Evolutionary conservation across 257 asterid genomes (phyloP), one percentile per base, ranked within the genome.

Genomic region (Prunella vulgaris): DNA sequence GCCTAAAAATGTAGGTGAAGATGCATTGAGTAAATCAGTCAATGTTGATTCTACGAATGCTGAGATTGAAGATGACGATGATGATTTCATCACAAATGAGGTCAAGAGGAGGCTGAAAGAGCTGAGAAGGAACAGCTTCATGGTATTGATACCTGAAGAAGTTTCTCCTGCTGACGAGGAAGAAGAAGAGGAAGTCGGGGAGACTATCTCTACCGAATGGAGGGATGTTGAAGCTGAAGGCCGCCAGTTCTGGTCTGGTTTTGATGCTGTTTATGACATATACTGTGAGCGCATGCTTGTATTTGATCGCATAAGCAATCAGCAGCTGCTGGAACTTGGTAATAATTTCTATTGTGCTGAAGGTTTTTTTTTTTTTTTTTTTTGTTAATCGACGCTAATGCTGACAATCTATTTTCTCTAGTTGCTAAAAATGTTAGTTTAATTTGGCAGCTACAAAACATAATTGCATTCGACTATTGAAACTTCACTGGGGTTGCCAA

Each of bases 91-190:
- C 74, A 83, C 89, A 2, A 89, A 88, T 63, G 99, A 93, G 87
- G 96, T 93, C 64, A 91, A 91, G 77, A 85, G 95, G 88, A 93
- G 96, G 87, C 73, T 93, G 77, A 90, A 91, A 80, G 97, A 88
- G 80, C 89, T 93, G 40, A 79, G 94, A 53, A 84, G 88, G 69
- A 93, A 93, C 82, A 93, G 96, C 83, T 93, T 87, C 79, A 93
- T 93, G 97, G 96, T 83, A 10, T 77, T 88, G 69, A 93, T 93
- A 80, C 99, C 97, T 4, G 99, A 93, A 78, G 99, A 93, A 81
- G 78, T 84, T 8, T 51, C 89, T 52, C 85, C 82, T 5, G 89
- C 75, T 4, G 95, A 79, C 5, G 96, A 86, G 38, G 95, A 84
- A 13, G 98, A 85, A 5, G 97, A 83, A 27, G 93, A 82, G 71